Evolutionary conservation across 177 flowering plant species (phyloP), one percentile per base, ranked within the genome.

Genomic region (Vitis hybrid): DNA sequence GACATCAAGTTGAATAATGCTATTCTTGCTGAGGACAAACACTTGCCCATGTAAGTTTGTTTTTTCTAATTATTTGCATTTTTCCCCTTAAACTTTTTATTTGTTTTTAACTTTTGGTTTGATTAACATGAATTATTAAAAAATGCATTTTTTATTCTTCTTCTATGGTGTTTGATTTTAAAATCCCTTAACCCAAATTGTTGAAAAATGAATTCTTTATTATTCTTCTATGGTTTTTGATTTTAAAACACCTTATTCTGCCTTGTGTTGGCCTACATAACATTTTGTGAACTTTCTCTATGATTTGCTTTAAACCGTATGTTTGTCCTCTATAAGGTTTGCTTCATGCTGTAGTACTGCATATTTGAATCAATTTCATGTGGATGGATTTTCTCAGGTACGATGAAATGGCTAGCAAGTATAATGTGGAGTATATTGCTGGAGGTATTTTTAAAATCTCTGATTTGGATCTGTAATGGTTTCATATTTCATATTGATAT

Each of bases 21-120:
- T 51, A 91, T 91, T 73, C 97, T 95, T 60, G 98, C 98, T 14
- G 99, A 89, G 82, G 98, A 93, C 21, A 95, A 91, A 73, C 99
- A 95, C 75, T 10, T 85, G 60, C 88, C 97, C 5, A 85, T 93
- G 99, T 93, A 77, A 85, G 94, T 75, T 58, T 26, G 30, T 26
- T 26, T 30, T 57, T 60, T 56, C 15, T 34, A 30, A 8, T 60
- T 17, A 45, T 17, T 15, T 64, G 45, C 19, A 26, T 26, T 19
- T 26, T n/a, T 34, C 26, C 26, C 26, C 8, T 58, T 0, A 9
- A 18, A 10, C n/a, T 32, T 10, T 13, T 58, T 8, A 30, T 55
- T 4, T 64, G 1, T 62, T n/a, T 63, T 10, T 17, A 40, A 58
- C 30, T 11, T 50, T 17, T 50, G n/a, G 50, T 57, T 48, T 6